These are phyloP conservation scores for Phytophthora meadii DNA, from an alignment of 352 stramenopile genomes.

Conservation along the genomic window DNA sequence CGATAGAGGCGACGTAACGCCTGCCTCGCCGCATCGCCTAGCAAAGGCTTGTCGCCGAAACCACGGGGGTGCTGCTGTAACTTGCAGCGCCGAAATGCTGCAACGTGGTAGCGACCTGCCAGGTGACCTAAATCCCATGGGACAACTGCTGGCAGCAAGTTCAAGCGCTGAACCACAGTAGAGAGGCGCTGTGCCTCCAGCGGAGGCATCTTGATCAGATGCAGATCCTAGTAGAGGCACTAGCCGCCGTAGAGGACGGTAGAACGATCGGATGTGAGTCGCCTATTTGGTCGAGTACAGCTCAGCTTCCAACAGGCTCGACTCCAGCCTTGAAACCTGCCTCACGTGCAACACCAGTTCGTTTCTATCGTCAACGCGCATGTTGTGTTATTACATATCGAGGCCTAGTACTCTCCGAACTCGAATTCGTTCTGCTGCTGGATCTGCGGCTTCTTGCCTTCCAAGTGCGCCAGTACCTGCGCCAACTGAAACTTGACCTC, in stretches of 20 bases:
- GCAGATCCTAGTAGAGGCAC: neutral
- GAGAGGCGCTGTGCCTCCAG: neutral
- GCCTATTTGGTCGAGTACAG: neutral
- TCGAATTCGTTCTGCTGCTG: slow-evolving; percentile 38
- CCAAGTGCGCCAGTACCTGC: slow-evolving; percentile 77
- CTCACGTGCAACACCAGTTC: neutral
- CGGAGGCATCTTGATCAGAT: slow-evolving; percentile 4
- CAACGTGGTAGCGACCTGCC: slow-evolving; percentile 3
- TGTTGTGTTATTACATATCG: slow-evolving; percentile 35
- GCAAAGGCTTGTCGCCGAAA: too few relatives aligned
- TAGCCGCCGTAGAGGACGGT: neutral
- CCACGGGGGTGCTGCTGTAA: too few relatives aligned
- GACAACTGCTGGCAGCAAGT: slow-evolving; percentile 15
- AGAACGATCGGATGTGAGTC: neutral
- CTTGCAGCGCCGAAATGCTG: slow-evolving; percentile 10
- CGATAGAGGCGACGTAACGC: slow-evolving; percentile 3
- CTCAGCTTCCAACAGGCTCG: too few relatives aligned
- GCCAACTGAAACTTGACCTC: slow-evolving; percentile 79
- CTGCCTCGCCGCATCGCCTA: neutral
- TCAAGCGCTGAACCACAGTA: slow-evolving; percentile 11
- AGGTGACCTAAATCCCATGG: neutral
- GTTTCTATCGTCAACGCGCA: slow-evolving; percentile 21
- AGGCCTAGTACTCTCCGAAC: slow-evolving; percentile 31
- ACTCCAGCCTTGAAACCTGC: too few relatives aligned
- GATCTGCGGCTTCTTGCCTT: slow-evolving; percentile 51